phyloP scores from a whole-genome alignment of 768 basidiomycete species.

The Pleurotus eryngii region DNA sequence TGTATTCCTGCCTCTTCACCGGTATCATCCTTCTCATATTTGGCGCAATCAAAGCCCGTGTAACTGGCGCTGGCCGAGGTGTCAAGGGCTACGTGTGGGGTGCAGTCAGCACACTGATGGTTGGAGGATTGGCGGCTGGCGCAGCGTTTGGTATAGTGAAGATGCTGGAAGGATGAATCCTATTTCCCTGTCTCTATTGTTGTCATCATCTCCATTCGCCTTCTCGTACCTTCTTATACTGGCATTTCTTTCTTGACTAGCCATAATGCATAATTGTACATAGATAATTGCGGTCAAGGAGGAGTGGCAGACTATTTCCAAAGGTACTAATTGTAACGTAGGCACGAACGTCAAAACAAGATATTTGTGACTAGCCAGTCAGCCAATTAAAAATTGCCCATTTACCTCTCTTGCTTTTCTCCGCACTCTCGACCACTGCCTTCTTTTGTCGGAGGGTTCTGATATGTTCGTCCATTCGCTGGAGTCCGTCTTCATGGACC shows the following conservation, averaged over 20 bases:
- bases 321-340: too few species aligned
- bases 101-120: constrained; percentile 79
- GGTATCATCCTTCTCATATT: constrained; percentile 85
- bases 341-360: too few species aligned
- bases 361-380: too few species aligned
- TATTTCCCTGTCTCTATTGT: too few species aligned
- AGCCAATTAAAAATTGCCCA: background rate
- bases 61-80: constrained; percentile 76
- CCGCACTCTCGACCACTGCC: constrained; percentile 5
- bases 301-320: too few species aligned
- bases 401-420: background rate
- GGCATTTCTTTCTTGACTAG: too few species aligned
- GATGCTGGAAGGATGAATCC: constrained; percentile 33
- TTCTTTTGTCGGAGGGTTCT: background rate
- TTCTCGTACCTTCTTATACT: too few species aligned
- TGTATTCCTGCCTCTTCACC: constrained; percentile 79
- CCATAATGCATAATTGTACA: too few species aligned
- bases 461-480: too few species aligned
- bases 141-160: constrained; percentile 55
- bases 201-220: too few species aligned
- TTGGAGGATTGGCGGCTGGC: constrained; percentile 88
- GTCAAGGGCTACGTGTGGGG: constrained; percentile 79
- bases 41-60: constrained; percentile 84
- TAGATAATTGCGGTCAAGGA: too few species aligned
- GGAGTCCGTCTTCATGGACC: too few species aligned